Conservation (phyloP, 352 stramenopile species). For the Phytophthora europaea region DNA sequence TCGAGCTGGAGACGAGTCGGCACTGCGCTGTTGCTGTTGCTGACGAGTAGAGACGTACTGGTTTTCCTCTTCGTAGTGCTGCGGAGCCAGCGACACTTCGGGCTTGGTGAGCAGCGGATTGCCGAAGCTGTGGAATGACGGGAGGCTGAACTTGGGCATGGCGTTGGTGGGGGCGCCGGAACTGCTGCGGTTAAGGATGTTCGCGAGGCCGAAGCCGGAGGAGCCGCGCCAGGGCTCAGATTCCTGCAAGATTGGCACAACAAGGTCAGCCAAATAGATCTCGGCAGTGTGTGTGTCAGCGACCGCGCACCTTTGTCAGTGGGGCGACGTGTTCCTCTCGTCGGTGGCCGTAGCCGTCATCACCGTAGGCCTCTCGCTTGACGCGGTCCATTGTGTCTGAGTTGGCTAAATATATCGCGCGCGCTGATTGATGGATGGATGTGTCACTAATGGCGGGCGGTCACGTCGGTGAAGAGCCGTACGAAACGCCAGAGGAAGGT, state of each 20-base stretch:
- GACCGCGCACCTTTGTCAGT: conserved; percentile 50
- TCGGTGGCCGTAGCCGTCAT: conserved; percentile 42
- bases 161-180: conserved; percentile 17
- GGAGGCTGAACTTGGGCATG: conserved; percentile 78
- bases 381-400: conserved; percentile 36
- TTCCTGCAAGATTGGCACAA: conserved; percentile 50
- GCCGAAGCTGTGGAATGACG: conserved; percentile 79
- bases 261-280: conserved; percentile 31
- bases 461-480: conserved; percentile 33
- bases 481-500: conserved; percentile 30
- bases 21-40: conserved; percentile 27
- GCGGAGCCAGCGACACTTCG: conserved; percentile 45
- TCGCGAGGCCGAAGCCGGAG: conserved; percentile 80
- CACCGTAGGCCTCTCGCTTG: conserved; percentile 33
- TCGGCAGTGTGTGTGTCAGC: neutral
- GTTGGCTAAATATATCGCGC: conserved; percentile 37
- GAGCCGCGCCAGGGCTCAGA: conserved; percentile 73
- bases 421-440: conserved; percentile 8
- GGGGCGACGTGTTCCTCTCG: conserved; percentile 23
- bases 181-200: conserved; percentile 79
- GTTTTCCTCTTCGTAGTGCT: conserved; percentile 46
- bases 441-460: conserved; percentile 25
- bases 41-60: conserved; percentile 32
- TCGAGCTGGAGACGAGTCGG: conserved; percentile 39
- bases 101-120: conserved; percentile 72